Percentiles rank a stretch among this genome's conserved stretches.
These are phyloP conservation scores for Alternaria infectoria DNA, from an alignment of 2,329 filamentous ascomycete genomes.

Conservation along the genomic window DNA sequence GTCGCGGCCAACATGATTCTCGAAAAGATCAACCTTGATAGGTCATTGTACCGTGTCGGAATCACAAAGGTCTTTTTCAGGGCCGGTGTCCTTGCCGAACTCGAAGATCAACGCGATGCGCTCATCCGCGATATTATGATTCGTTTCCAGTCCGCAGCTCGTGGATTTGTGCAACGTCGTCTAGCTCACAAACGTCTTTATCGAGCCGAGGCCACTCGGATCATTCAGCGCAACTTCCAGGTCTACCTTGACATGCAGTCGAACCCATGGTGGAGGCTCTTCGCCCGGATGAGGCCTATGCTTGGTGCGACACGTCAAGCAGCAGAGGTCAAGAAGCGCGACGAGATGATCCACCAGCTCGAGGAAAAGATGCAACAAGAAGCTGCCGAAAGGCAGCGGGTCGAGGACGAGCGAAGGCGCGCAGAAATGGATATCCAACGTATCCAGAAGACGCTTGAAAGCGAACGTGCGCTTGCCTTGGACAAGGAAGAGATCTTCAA, in stretches of 20 bases:
- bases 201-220: slow-evolving; percentile 88
- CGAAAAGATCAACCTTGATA: slow-evolving; percentile 85
- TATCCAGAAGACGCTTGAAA: slow-evolving; percentile 93
- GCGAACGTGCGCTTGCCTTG: slow-evolving; percentile 89
- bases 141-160: slow-evolving; percentile 87
- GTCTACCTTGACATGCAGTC: slow-evolving; percentile 88
- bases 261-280: slow-evolving; percentile 97
- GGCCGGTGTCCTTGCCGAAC: slow-evolving; percentile 90
- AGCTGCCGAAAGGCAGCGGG: slow-evolving; percentile 71
- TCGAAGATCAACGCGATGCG: slow-evolving; percentile 93
- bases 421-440: slow-evolving; percentile 86
- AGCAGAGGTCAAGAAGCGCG: slow-evolving; percentile 90
- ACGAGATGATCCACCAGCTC: slow-evolving; percentile 89
- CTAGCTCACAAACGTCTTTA: slow-evolving; percentile 93
- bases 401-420: slow-evolving; percentile 90
- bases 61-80: slow-evolving; percentile 98
- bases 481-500: slow-evolving; percentile 99
- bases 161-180: slow-evolving; percentile 87
- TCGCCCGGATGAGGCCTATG: slow-evolving; percentile 93
- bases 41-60: slow-evolving; percentile 86
- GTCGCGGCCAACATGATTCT: slow-evolving; percentile 84
- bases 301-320: slow-evolving; percentile 90
- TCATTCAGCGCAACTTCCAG: slow-evolving; percentile 93
- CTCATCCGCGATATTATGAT: slow-evolving; percentile 94
- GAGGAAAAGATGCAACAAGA: slow-evolving; percentile 84